These are phyloP conservation scores for Posidonia australis DNA, from an alignment of 106 monocot species.

Conservation along the genomic window DNA sequence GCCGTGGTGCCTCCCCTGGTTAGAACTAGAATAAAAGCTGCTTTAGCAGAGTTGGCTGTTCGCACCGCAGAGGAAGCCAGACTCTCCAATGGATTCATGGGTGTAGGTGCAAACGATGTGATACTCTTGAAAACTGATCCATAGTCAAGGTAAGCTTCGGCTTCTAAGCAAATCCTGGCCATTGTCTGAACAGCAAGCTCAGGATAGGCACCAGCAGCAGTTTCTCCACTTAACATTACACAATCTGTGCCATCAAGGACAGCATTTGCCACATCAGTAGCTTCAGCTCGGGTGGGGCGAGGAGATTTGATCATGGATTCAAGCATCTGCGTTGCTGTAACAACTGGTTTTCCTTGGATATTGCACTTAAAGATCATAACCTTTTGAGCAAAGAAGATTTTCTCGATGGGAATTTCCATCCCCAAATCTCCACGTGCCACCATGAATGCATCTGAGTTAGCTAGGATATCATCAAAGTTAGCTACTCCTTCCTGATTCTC, in stretches of 20 bases:
- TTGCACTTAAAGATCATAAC: conserved; percentile 74
- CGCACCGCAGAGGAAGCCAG: conserved; percentile 61
- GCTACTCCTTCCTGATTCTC: conserved; percentile 63
- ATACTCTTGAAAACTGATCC: conserved; percentile 39
- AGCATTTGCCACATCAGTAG: conserved; percentile 62
- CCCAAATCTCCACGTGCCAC: conserved; percentile 70
- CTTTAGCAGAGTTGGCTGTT: conserved; percentile 41
- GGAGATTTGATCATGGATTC: conserved; percentile 73
- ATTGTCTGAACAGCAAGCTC: conserved; percentile 64
- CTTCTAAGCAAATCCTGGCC: conserved; percentile 60
- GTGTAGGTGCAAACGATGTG: conserved; percentile 34
- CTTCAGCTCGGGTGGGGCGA: conserved; percentile 60
- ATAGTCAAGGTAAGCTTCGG: conserved; percentile 44
- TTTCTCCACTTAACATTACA: conserved; percentile 70
- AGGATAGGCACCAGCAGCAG: conserved; percentile 69
- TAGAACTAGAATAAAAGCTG: conserved; percentile 57
- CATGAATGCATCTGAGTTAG: conserved; percentile 72
- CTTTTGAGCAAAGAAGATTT: conserved; percentile 71
- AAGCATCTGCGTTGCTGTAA: conserved; percentile 66
- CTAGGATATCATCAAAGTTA: conserved; percentile 62
- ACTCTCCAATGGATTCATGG: conserved; percentile 66
- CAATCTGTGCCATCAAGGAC: conserved; percentile 64
- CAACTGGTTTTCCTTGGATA: conserved; percentile 44
- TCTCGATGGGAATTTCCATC: conserved; percentile 83
- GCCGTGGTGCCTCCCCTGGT: conserved; percentile 63